Evolutionary conservation across 163 green algal species (phyloP), one percentile per base, ranked within the genome.

Genomic region (Chlamydomonas reinhardtii): DNA sequence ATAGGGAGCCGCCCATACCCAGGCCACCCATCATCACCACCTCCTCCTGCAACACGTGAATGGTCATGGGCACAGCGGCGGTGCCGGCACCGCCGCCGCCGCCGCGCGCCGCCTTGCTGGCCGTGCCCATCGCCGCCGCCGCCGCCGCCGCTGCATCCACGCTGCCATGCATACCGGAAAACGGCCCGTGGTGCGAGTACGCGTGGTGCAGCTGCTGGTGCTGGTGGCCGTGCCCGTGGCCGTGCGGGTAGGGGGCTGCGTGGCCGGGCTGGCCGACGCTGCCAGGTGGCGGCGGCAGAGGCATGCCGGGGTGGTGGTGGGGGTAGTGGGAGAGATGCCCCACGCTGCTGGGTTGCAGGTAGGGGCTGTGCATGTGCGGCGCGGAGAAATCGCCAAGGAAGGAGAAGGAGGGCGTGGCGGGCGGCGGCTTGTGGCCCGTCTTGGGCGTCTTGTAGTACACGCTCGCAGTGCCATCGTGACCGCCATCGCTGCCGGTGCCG

Each of bases 401-500:
- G 52, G 14, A 8, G 31, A 56, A 71, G 0, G 39, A 43, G 20
- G 72, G 37, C n/a, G 62, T 62, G 25, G 48, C 62, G 2, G 76
- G 20, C 17, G 15, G 22, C 39, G 39, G 37, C n/a, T 70, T 68
- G 48, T 32, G 37, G 34, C 22, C 54, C 32, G 24, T n/a, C 66
- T 84, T 84, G n/a, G 77, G 48, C 43, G 77, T 70, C 77, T 84
- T 76, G 77, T 76, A 84, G 77, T 84, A 84, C 37, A 84, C 20
- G 66, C 48, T 84, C 19, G 77, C 77, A 20, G 43, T 59, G 77
- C 77, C 77, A 48, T 84, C 77, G 8, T 68, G 54, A n/a, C 77
- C 77, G 48, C 77, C 77, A 31, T 76, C 65, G 32, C 77, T 76
- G 31, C 5, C 32, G 22, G 32, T 16, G 31, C 12, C 15, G n/a